A percentile compares a stretch with the other conserved stretches of the same genome.
Evolutionary conservation across 1,284 basidiomycete species (phyloP).

Genomic region (Caloboletus firmus): DNA sequence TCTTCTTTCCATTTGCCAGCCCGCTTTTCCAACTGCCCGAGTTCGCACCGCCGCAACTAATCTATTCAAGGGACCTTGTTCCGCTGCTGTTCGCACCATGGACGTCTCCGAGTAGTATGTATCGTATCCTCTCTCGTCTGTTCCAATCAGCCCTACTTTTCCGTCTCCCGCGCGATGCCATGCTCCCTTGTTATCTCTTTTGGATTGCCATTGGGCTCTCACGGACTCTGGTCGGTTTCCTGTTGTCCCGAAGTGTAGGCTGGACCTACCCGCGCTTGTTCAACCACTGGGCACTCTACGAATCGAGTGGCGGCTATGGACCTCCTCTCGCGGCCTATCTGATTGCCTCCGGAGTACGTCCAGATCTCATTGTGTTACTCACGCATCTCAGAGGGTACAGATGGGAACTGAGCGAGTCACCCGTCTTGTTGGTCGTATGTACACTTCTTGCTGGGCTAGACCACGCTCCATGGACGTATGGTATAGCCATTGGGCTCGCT

Average conservation of each 20-base stretch:
- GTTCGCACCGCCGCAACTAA: slow-evolving; percentile 29
- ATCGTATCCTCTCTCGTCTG: slow-evolving; percentile 20
- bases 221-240: slow-evolving; percentile 32
- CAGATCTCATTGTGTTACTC: slow-evolving; percentile 3
- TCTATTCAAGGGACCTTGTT: slow-evolving; percentile 24
- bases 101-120: slow-evolving; percentile 18
- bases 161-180: slow-evolving; percentile 11
- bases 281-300: slow-evolving; percentile 43
- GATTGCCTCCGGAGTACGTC: slow-evolving; percentile 16
- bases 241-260: slow-evolving; percentile 40
- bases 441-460: slow-evolving; percentile 33
- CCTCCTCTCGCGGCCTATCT: slow-evolving; percentile 34
- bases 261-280: slow-evolving; percentile 43
- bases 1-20: slow-evolving; percentile 8
- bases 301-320: slow-evolving; percentile 39
- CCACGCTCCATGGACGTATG: slow-evolving; percentile 41
- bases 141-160: slow-evolving; percentile 21
- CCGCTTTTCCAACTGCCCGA: slow-evolving; percentile 17
- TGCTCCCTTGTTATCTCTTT: slow-evolving; percentile 23
- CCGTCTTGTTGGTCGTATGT: slow-evolving; percentile 12
- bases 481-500: slow-evolving; percentile 27
- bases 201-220: slow-evolving; percentile 36
- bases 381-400: slow-evolving; percentile 9
- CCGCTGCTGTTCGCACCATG: slow-evolving; percentile 26
- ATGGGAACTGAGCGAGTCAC: slow-evolving; percentile 17